Base-by-base conservation (phyloP, 2,329 filamentous ascomycete species). In the Corinectria fuckeliana region DNA sequence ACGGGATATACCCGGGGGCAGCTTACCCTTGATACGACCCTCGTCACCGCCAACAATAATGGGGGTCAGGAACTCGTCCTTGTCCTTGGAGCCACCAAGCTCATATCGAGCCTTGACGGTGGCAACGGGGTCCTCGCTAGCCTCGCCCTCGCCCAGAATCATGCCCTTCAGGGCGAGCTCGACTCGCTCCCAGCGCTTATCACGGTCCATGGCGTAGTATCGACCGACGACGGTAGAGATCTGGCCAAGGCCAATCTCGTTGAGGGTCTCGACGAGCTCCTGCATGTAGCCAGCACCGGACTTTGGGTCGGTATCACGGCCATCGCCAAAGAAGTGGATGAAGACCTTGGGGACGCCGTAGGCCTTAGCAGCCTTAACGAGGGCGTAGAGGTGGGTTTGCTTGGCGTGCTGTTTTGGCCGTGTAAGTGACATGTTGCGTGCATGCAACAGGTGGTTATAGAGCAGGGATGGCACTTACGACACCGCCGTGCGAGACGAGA, bases 191-290 rank as follows among this genome's bases (percentile, higher is more conserved):
- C 95, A 99, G 77, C 95, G 88, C 92, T 98, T 98, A 78, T 99
- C 95, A 69, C 95, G 93, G 83, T 99, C 95, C 95, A 99, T 99
- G 79, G 93, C 92, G 78, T 91, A 99, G 88, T 98, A 99, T 69
- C 94, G 89, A 61, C 95, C 95, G 61, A 98, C 94, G 47, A 98
- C 86, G 34, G 95, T 97, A 28, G 92, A 94, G 66, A 99, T 86
- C 78, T 97, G 85, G 67, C 94, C 95, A 64, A 90, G 79, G 42
- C 92, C 93, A 67, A 96, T 85, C 77, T 98, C 92, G 79, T 95
- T 88, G 66, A 86, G 87, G 69, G 88, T 91, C 58, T 91, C 87
- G 61, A 97, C 78, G 32, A 99, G 85, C 75, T 93, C 87, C 79
- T 97, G 83, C 87, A 99, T 88, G 80, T 97, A 97, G 48, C 85